Evolutionary conservation across 768 basidiomycete genomes (phyloP).

Genomic region (Russula olivacea): DNA sequence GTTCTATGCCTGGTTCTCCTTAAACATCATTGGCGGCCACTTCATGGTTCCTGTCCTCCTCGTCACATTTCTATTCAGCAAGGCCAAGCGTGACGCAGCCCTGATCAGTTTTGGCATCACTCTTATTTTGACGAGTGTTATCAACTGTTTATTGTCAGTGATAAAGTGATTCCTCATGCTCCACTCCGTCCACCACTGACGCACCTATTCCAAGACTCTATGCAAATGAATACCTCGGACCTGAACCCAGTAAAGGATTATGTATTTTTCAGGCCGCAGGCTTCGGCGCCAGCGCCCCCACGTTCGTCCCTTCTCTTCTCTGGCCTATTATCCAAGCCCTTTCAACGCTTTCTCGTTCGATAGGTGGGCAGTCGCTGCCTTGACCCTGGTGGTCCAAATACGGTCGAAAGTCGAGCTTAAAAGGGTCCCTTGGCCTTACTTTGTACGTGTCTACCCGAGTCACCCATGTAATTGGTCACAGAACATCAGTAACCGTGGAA

Average conservation of each 20-base stretch:
- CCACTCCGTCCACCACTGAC: not conserved
- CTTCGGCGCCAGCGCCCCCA: conserved; percentile 12
- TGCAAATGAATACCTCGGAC: conserved; percentile 13
- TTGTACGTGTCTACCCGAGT: not conserved
- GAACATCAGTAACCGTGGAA: not conserved
- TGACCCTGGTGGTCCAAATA: conserved; percentile 9
- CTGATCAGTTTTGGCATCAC: conserved; percentile 12
- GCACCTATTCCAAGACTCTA: conserved; percentile 8
- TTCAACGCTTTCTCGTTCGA: not conserved
- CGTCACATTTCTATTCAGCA: conserved; percentile 10
- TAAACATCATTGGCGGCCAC: conserved; percentile 13
- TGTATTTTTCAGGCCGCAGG: conserved; percentile 17
- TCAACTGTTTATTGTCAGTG: conserved; percentile 13
- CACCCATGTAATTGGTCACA: not conserved
- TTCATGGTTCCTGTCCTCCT: conserved; percentile 15
- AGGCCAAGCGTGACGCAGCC: conserved; percentile 14
- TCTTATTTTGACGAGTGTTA: not conserved
- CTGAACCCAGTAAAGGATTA: conserved; percentile 8
- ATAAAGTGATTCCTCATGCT: not conserved
- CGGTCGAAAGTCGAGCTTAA: conserved; percentile 8
- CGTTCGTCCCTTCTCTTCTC: conserved; percentile 1
- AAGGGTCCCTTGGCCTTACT: not conserved
- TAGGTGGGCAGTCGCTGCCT: conserved; percentile 8
- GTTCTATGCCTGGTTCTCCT: conserved; percentile 8
- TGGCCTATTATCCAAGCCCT: not conserved